phyloP scores from a whole-genome alignment of 371 early-diverging fungal genomes.

The Mycotypha africana region DNA sequence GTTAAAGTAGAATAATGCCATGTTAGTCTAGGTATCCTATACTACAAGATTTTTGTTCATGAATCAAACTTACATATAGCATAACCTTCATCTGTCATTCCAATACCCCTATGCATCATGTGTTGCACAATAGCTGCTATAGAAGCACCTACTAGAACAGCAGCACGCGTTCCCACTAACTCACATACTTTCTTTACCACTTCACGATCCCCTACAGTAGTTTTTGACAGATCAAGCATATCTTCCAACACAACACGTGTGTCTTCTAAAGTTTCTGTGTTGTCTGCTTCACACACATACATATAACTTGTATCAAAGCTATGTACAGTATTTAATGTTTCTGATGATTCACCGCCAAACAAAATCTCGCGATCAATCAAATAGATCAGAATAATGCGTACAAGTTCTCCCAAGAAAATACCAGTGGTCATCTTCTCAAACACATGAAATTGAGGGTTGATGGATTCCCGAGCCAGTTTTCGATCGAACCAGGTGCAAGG shows the following conservation, averaged over 20 bases:
- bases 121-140: slow-evolving; percentile 38
- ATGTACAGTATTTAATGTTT: slow-evolving; percentile 54
- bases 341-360: slow-evolving; percentile 32
- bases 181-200: slow-evolving; percentile 41
- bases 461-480: slow-evolving; percentile 66
- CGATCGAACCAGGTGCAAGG: slow-evolving; percentile 80
- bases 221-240: slow-evolving; percentile 32
- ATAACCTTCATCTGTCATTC: slow-evolving; percentile 22
- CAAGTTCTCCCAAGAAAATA: slow-evolving; percentile 90
- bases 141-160: slow-evolving; percentile 31
- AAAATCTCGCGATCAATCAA: slow-evolving; percentile 65
- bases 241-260: slow-evolving; percentile 40
- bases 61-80: slow-evolving; percentile 41
- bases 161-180: slow-evolving; percentile 36
- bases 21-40: slow-evolving; percentile 1
- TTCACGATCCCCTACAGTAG: slow-evolving; percentile 31
- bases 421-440: slow-evolving; percentile 94
- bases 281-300: slow-evolving; percentile 49
- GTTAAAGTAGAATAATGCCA: not conserved
- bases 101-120: slow-evolving; percentile 30
- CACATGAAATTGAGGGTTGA: slow-evolving; percentile 70
- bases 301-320: slow-evolving; percentile 81
- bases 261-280: slow-evolving; percentile 27
- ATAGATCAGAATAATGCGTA: slow-evolving; percentile 70
- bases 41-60: no score